Evolutionary conservation across 2,329 filamentous ascomycete species (phyloP).

Genomic region (Malbranchea zuffiana): DNA sequence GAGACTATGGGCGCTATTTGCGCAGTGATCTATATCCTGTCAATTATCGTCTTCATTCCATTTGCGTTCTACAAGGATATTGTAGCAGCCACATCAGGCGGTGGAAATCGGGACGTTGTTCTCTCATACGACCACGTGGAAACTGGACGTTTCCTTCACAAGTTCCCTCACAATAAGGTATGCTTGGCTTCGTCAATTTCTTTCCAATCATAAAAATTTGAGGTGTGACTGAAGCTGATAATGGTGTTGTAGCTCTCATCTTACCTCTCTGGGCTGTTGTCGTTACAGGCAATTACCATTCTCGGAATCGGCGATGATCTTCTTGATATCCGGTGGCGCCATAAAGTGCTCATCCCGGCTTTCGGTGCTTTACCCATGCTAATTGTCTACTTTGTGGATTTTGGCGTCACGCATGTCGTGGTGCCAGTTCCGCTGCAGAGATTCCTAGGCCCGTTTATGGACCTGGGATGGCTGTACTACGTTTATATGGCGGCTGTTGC

Average conservation of each 20-base stretch:
- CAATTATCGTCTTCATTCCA: constrained; percentile 83
- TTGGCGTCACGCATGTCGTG: constrained; percentile 90
- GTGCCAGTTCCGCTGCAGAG: constrained; percentile 75
- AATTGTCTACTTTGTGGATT: constrained; percentile 96
- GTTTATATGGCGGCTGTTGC: constrained; percentile 91
- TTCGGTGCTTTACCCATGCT: constrained; percentile 88
- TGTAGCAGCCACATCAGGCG: constrained; percentile 84
- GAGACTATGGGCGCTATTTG: constrained; percentile 95
- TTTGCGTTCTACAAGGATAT: constrained; percentile 99
- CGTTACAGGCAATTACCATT: constrained; percentile 79
- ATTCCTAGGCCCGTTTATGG: constrained; percentile 73
- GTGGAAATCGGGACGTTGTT: constrained; percentile 81
- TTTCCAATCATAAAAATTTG: background rate
- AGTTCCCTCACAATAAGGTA: constrained; percentile 91
- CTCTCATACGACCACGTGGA: constrained; percentile 62
- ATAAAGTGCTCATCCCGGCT: constrained; percentile 96
- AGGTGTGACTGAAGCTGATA: background rate
- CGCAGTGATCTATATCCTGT: constrained; percentile 81
- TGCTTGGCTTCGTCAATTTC: constrained; percentile 13
- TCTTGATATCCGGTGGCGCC: constrained; percentile 96
- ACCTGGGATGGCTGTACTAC: constrained; percentile 80
- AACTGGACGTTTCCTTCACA: constrained; percentile 73
- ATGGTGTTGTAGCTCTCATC: constrained; percentile 60
- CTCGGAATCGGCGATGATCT: constrained; percentile 91
- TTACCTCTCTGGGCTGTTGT: constrained; percentile 87